Conservation (phyloP, 805 yeast genomes). For the Candida dajiaensis region DNA sequence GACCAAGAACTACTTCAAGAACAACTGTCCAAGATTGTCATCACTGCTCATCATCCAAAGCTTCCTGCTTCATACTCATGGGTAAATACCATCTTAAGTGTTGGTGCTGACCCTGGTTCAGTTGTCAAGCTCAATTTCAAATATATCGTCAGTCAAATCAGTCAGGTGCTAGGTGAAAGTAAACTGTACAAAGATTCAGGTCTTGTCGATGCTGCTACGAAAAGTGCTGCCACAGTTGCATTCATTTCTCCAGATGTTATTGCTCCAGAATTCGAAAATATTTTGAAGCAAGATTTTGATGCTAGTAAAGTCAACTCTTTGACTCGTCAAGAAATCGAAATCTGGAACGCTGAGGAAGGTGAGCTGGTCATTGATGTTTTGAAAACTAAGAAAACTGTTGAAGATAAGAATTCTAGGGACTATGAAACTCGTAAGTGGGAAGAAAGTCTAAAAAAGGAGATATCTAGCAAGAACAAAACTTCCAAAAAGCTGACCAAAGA, state of each 20-base stretch:
- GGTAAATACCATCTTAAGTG: constrained; percentile 66
- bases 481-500: constrained; percentile 66
- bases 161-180: constrained; percentile 15
- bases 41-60: constrained; percentile 37
- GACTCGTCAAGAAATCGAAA: constrained; percentile 45
- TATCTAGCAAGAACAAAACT: constrained; percentile 48
- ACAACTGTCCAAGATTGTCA: constrained; percentile 34
- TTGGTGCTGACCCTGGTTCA: constrained; percentile 57
- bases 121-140: constrained; percentile 34
- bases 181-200: constrained; percentile 24
- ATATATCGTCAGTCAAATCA: constrained; percentile 16
- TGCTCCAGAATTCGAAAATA: constrained; percentile 42
- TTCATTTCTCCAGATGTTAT: constrained; percentile 56
- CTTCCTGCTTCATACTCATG: constrained; percentile 51
- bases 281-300: constrained; percentile 38
- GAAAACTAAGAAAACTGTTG: constrained; percentile 35
- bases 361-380: constrained; percentile 62
- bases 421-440: constrained; percentile 90
- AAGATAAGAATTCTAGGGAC: constrained; percentile 73
- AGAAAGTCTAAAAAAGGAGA: constrained; percentile 68
- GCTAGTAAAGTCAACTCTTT: constrained; percentile 21
- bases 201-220: constrained; percentile 46
- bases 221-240: constrained; percentile 41
- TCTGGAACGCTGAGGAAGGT: constrained; percentile 69
- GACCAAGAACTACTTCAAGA: constrained; percentile 21